phyloP scores from a whole-genome alignment of 306 rosid genomes.

The Vigna mungo region DNA sequence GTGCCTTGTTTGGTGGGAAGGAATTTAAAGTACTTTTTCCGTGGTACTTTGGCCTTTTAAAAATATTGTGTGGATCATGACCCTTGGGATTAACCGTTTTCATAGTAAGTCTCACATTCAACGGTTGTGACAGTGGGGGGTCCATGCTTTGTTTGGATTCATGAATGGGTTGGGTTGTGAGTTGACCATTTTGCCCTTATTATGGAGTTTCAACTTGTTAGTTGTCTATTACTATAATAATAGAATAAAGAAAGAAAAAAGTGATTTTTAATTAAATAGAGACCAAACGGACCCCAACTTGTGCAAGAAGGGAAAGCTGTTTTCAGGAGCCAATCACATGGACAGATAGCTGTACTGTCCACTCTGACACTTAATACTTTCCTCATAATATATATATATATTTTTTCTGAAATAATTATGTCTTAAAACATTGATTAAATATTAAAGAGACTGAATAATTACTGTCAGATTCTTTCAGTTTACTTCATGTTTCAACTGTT shows the following conservation, averaged over 20 bases:
- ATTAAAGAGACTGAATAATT: no score
- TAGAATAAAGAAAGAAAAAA: background rate
- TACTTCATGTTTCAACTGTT: no score
- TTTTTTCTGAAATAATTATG: no score
- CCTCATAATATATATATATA: background rate
- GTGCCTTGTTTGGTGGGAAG: slow-evolving; percentile 41
- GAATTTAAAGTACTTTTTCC: slow-evolving; percentile 55
- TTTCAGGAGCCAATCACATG: slow-evolving; percentile 40
- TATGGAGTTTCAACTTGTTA: background rate
- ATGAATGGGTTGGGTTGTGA: background rate
- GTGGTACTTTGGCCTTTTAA: slow-evolving; percentile 62
- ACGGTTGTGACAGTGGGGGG: slow-evolving; percentile 50
- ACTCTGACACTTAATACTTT: slow-evolving; percentile 49
- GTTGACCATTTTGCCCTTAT: slow-evolving; percentile 30
- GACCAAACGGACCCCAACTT: slow-evolving; percentile 19
- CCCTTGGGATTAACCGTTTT: slow-evolving; percentile 32
- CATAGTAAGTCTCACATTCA: slow-evolving; percentile 46
- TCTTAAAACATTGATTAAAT: no score
- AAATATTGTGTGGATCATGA: slow-evolving; percentile 7
- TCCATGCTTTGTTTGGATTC: slow-evolving; percentile 39
- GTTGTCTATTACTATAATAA: background rate
- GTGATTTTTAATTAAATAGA: slow-evolving; percentile 18
- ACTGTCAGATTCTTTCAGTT: no score
- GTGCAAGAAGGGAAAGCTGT: background rate
- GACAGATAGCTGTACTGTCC: slow-evolving; percentile 23